Base-by-base conservation (phyloP, 305 asterid genomes). In the Andrographis paniculata region DNA sequence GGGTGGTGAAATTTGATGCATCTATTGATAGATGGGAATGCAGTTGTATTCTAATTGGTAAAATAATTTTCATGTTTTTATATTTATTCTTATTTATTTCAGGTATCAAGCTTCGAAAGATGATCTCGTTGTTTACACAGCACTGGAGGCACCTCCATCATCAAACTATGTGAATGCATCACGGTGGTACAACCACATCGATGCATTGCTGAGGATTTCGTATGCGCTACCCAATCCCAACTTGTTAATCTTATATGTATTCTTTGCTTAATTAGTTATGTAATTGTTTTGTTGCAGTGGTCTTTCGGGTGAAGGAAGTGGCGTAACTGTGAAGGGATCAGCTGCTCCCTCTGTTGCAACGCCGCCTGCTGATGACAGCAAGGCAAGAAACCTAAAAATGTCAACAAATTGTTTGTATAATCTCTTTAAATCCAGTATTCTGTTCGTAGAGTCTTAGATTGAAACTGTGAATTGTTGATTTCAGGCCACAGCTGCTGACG, bases 101-200 rank as follows among this genome's bases (percentile, higher is more conserved):
- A 84, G 95, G 55, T 84, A 84, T 66, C 92, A 71, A 65, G 95
- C 95, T 27, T 87, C 95, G 0, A 84, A 84, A 55, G 97, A 84
- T 59, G 97, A 87, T 48, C 64, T 87, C 45, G 51, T 78, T 0
- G 94, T 84, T 38, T 71, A 67, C 53, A 61, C 79, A 45, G 75
- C 77, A 15, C 58, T 84, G 18, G 20, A 78, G 8, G 71, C 65
- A 59, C 57, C 83, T 36, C 94, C 94, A 20, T 62, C 95, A 15
- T 46, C 84, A 19, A 71, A 75, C 24, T 75, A 65, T 9, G 80
- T 80, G 39, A 84, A 87, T 27, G 82, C 53, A 11, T 71, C 92
- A 23, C 78, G 92, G 52, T 87, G 97, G 97, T 87, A 55, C 75
- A 76, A 70, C 55, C 95, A 88, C 60, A 73, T 88, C 18, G 92